Evolutionary conservation across 805 yeast species (phyloP).

Genomic region (Candida gorgasii): DNA sequence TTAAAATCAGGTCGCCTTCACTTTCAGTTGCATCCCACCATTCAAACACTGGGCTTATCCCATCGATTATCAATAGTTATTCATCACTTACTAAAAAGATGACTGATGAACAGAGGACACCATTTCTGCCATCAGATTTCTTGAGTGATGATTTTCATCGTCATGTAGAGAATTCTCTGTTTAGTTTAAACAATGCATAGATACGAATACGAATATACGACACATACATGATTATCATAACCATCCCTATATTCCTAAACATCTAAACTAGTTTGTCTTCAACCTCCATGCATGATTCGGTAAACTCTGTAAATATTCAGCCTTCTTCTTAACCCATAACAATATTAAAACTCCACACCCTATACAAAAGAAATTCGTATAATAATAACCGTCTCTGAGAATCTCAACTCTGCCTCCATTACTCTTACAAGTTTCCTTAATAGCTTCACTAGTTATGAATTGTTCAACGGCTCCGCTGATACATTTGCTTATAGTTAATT

Average conservation of each 20-base stretch:
- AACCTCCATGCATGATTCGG: constrained; percentile 76
- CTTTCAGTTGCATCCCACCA: constrained; percentile 7
- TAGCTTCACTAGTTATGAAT: constrained; percentile 28
- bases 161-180: constrained; percentile 17
- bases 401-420: constrained; percentile 57
- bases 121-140: constrained; percentile 45
- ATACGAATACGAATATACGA: neutral
- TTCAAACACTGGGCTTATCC: constrained; percentile 36
- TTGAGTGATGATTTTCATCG: constrained; percentile 31
- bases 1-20: constrained; percentile 8
- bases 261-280: neutral
- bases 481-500: constrained; percentile 69
- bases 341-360: constrained; percentile 63
- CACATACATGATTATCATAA: no score
- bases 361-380: constrained; percentile 74
- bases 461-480: constrained; percentile 17
- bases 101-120: constrained; percentile 35
- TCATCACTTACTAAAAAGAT: constrained; percentile 38
- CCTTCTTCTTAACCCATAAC: constrained; percentile 66
- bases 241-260: neutral
- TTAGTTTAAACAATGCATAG: constrained; percentile 9
- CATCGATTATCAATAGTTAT: constrained; percentile 41
- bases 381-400: constrained; percentile 79
- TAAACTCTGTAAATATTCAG: constrained; percentile 63
- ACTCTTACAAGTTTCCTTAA: constrained; percentile 51